Evolutionary conservation across 345 rosid species (phyloP).

Genomic region (Boechera stricta): DNA sequence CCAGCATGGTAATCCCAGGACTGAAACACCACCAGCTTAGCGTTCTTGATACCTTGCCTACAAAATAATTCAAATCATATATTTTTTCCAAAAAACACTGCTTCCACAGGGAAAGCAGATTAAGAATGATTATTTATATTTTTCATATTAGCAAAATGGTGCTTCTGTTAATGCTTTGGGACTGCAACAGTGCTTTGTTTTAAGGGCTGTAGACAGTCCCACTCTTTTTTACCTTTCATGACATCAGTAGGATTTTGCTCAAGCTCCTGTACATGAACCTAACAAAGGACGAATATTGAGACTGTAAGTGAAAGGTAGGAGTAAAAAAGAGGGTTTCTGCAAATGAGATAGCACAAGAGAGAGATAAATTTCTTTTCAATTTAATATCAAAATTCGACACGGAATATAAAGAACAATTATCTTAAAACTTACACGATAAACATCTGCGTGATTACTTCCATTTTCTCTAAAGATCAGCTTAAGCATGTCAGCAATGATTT

Average conservation of each 20-base stretch:
- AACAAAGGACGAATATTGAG: constrained; percentile 30
- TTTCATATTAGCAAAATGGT: constrained; percentile 6
- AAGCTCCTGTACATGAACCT: constrained; percentile 91
- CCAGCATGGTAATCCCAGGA: constrained; percentile 97
- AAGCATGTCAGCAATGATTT: constrained; percentile 73
- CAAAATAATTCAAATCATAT: constrained; percentile 42
- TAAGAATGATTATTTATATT: constrained; percentile 6
- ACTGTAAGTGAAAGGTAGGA: constrained; percentile 15
- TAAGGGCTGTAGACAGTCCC: constrained; percentile 24
- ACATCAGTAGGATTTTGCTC: constrained; percentile 60
- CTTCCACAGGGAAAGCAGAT: constrained; percentile 16
- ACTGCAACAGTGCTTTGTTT: constrained; percentile 6
- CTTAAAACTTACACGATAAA: constrained; percentile 75
- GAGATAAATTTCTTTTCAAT: constrained; percentile 20
- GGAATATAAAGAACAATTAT: constrained; percentile 19
- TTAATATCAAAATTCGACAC: neutral
- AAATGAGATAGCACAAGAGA: constrained; percentile 25
- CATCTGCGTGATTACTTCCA: constrained; percentile 62
- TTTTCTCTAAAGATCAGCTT: constrained; percentile 72
- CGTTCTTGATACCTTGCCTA: constrained; percentile 82
- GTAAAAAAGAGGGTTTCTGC: constrained; percentile 12
- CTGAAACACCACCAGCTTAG: constrained; percentile 99
- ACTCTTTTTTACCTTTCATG: constrained; percentile 61
- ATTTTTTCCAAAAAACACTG: neutral
- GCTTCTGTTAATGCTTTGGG: constrained; percentile 19